Evolutionary conservation across 192 early-diverging fungal species (phyloP).

Genomic region (Podila horticola): DNA sequence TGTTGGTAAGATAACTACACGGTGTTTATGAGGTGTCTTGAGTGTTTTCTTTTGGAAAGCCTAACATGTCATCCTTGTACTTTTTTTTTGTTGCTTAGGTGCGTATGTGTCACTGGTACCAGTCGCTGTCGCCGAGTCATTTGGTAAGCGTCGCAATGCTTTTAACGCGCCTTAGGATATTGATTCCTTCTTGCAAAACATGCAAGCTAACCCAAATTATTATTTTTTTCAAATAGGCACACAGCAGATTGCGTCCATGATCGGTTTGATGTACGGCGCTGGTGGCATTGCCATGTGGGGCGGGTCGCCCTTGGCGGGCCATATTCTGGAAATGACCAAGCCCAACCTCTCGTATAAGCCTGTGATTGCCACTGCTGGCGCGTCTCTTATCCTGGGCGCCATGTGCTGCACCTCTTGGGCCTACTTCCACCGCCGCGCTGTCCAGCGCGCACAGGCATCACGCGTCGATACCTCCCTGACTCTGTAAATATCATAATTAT

Average conservation of each 20-base stretch:
- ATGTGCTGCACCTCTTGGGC: slow-evolving; percentile 33
- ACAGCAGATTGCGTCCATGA: slow-evolving; percentile 51
- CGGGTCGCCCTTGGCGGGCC: slow-evolving; percentile 52
- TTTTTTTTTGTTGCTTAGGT: background rate
- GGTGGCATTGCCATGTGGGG: slow-evolving; percentile 54
- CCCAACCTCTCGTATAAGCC: slow-evolving; percentile 39
- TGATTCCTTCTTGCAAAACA: background rate
- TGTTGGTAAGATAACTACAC: slow-evolving; percentile 16
- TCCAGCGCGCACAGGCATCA: background rate
- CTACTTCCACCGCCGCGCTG: slow-evolving; percentile 26
- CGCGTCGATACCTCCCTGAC: background rate
- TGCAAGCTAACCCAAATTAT: background rate
- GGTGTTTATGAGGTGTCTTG: background rate
- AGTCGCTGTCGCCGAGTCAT: slow-evolving; percentile 50
- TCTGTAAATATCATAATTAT: background rate
- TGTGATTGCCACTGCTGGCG: slow-evolving; percentile 33
- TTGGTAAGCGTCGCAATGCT: slow-evolving; percentile 26
- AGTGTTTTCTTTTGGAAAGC: background rate
- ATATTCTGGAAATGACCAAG: slow-evolving; percentile 32
- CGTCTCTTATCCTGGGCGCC: slow-evolving; percentile 22
- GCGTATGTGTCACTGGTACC: slow-evolving; percentile 59
- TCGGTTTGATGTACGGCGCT: slow-evolving; percentile 53
- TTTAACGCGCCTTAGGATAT: background rate
- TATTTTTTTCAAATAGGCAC: slow-evolving; percentile 23
- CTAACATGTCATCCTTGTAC: background rate